Evolutionary conservation across 2,329 filamentous ascomycete species (phyloP), one percentile per base, ranked within the genome.

Genomic region (Mycosphaerella sp.): DNA sequence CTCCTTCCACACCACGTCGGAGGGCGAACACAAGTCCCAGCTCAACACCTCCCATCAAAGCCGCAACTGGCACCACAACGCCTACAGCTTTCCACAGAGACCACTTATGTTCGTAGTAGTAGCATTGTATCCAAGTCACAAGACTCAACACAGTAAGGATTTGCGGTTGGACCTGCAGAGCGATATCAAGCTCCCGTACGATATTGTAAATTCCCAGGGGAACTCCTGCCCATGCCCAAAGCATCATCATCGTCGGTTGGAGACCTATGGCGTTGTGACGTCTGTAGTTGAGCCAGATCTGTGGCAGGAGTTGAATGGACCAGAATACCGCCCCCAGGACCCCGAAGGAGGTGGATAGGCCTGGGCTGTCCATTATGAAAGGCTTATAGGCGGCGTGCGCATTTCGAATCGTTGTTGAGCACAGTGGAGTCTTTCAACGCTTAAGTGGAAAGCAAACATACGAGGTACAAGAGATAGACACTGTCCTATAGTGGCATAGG

Each of bases 211-310:
- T 76, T 2, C 84, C 84, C 0, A 87, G 71, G 0, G 83, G 83
- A 0, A 86, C 79, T 0, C 84, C 84, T 1, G 84, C 84, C 70
- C 75, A 79, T 0, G 81, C 80, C 77, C 84, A 87, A 2, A 86
- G 73, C 64, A 87, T 77, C 82, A 87, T 86, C 83, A 87, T 86
- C 0, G 80, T 79, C 0, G 79, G 76, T 44, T 86, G 82, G 0
- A 87, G 72, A 0, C 83, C 84, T 0, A 73, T 77, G 1, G 82
- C 82, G 70, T 85, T 75, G 64, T 86, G 82, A 1, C 83, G 73
- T 4, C 78, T 75, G 60, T 83, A 81, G 61, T 87, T 87, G 60
- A 85, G 78, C 30, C 82, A 65, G 43, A 87, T 85, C 63, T 87
- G 84, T 0, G 84, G 84, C 21, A 87, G 77, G 21, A 87, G 72